Conservation (phyloP, 306 rosid species). For the Pterocarpus santalinus region DNA sequence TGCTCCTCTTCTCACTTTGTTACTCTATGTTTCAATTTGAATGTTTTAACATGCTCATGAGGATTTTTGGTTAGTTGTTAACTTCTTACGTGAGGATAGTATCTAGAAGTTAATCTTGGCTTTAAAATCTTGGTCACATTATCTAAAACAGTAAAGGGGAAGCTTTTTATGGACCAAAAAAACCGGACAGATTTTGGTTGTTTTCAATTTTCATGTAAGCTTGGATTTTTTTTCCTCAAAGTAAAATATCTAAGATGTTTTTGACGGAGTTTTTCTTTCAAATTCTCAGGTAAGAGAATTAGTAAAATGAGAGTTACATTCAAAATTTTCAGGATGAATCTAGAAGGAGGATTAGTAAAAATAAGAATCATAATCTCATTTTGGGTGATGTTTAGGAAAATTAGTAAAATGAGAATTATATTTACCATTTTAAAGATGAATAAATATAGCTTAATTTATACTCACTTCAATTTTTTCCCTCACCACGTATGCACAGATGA, state of each 20-base stretch:
- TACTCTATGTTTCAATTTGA: no score
- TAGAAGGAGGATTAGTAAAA: not conserved
- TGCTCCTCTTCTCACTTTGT: no score
- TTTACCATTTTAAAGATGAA: not conserved
- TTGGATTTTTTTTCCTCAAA: no score
- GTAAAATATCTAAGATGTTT: no score
- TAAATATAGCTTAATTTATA: not conserved
- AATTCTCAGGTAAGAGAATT: not conserved
- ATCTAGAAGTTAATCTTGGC: not conserved
- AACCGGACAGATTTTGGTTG: not conserved
- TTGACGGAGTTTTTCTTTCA: not conserved
- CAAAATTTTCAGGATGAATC: not conserved
- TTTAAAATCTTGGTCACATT: constrained; percentile 33
- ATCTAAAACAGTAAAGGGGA: constrained; percentile 19
- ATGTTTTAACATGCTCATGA: no score
- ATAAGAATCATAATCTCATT: no score
- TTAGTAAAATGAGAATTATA: not conserved
- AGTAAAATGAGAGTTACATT: not conserved
- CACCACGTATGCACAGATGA: not conserved
- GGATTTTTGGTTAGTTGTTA: no score
- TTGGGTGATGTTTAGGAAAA: not conserved
- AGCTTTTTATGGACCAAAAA: not conserved
- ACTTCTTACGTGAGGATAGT: not conserved
- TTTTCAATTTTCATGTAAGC: not conserved
- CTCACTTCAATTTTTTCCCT: not conserved